Base-by-base conservation (phyloP, 768 basidiomycete species). In the Collybia sordida region DNA sequence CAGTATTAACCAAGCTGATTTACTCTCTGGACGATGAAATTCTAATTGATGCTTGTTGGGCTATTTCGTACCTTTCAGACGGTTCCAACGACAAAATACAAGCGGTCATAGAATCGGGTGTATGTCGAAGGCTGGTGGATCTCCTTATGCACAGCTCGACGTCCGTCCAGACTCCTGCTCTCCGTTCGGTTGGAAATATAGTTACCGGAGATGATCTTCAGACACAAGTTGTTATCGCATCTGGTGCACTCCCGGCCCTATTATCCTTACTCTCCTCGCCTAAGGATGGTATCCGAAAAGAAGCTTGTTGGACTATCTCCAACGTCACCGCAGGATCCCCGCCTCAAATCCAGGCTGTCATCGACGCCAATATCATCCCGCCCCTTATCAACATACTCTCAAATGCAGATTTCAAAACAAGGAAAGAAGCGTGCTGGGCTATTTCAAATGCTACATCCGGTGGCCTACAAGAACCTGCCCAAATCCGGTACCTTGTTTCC, bases 361-460 rank as follows among this genome's bases (percentile, higher is more conserved):
- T 99, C 57, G 97, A 99, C 60, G 97, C 97, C 65, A 94, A 98
- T 64, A 94, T 99, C 63, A 86, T 98, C 51, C 96, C 96, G 43
- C 96, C 96, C 53, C 85, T 99, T 55, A 95, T 99, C 78, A 97
- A 98, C 75, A 98, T 98, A 61, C 86, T 99, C 49, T 86, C 87
- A 64, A 87, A 97, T 61, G 96, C 96, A 45, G 97, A 99, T 72
- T 98, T 99, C 81, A 98, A 98, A 78, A 98, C 97, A 40, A 86
- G 92, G 68, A 99, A 99, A 72, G 97, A 99, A 71, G 97, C 97
- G 1, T 99, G 95, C 76, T 99, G 97, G 97, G 97, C 97, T 8
- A 93, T 99, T 60, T 97, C 94, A 36, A 99, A 99, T 69, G 97
- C 97, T 5, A 99, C 97, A 19, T 97, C 95, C 34, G 97, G 97